Base-by-base conservation (phyloP, 139 green algal genomes). In the Ettlia oleoabundans region DNA sequence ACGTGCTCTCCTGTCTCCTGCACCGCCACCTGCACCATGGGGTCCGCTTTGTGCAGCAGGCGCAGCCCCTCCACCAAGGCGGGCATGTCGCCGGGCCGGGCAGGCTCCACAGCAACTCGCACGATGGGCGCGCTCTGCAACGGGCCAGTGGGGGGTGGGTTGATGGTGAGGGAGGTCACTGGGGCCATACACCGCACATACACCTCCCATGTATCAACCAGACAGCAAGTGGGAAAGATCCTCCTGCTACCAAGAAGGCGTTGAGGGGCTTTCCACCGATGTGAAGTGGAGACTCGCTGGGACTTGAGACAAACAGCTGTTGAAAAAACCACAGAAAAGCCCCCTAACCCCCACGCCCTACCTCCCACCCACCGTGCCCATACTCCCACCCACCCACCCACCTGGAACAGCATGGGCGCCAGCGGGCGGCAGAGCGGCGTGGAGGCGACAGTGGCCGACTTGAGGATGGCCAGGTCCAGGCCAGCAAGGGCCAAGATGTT, bases 1-100 rank as follows among this genome's bases (percentile, higher is more conserved):
- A 99, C 92, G 78, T 96, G 91, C 89, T 98, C 95, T 2, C 95
- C 95, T 30, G 75, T 95, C 55, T 94, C 89, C 53, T 83, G 83
- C 53, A 90, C n/a, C 62, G 52, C 65, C 47, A 91, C 81, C 53
- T 88, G 64, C 41, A 98, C 95, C 74, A 98, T 94, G 1, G 96
- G 95, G 84, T 99, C 96, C 0, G 96, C 94, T n/a, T 88, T 82
- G 87, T 98, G 95, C 65, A 99, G 92, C 77, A 98, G 91, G 30
- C 91, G 87, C 82, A 99, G 88, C 0, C 97, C 96, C 72, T 92
- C 85, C 43, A 89, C 88, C 62, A 99, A 91, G 3, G 80, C 76
- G 0, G 87, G 85, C 89, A 98, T 91, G 63, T 99, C 92, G 7
- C 78, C 74, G 0, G 96, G 91, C 37, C 92, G 78, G 10, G 76